These are phyloP conservation scores for Ophiognomonia clavigignenti-juglandacearum DNA, from an alignment of 2,329 filamentous ascomycete species.

Conservation along the genomic window DNA sequence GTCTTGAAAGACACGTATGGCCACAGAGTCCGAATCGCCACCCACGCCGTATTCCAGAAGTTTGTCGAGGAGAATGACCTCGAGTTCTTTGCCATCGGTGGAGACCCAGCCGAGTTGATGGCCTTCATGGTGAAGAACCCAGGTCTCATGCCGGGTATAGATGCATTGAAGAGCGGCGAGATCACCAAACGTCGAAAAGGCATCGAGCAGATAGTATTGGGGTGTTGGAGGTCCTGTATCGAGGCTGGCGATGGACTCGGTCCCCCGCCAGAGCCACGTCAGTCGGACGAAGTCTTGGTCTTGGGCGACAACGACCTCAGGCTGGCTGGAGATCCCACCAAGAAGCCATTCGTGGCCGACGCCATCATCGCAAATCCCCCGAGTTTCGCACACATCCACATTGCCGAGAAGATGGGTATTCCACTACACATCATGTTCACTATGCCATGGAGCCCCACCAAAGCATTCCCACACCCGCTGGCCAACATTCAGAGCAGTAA, in stretches of 20 bases:
- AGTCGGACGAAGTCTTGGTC: conserved; percentile 41
- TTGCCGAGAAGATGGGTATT: conserved; percentile 70
- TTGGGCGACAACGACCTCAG: conserved; percentile 41
- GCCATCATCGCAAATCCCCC: conserved; percentile 76
- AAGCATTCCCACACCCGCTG: conserved; percentile 79
- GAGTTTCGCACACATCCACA: conserved; percentile 71
- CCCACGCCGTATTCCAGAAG: conserved; percentile 61
- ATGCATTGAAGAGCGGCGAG: conserved; percentile 71
- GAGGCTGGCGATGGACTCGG: conserved; percentile 67
- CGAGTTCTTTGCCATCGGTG: conserved; percentile 74
- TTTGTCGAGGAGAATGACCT: conserved; percentile 68
- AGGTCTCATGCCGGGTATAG: conserved; percentile 76
- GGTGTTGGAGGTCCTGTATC: conserved; percentile 83
- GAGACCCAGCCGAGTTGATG: conserved; percentile 71
- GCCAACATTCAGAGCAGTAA: conserved; percentile 76
- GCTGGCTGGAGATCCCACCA: conserved; percentile 35
- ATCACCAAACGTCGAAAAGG: conserved; percentile 69
- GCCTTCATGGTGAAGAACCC: conserved; percentile 92
- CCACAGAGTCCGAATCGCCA: conserved; percentile 69
- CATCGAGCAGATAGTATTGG: conserved; percentile 74
- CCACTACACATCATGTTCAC: conserved; percentile 88
- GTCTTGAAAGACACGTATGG: conserved; percentile 59
- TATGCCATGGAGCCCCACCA: conserved; percentile 87
- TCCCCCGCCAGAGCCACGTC: conserved; percentile 41
- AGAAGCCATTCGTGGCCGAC: conserved; percentile 73